Conservation (phyloP, 768 basidiomycete genomes). For the Collybia sordida region DNA sequence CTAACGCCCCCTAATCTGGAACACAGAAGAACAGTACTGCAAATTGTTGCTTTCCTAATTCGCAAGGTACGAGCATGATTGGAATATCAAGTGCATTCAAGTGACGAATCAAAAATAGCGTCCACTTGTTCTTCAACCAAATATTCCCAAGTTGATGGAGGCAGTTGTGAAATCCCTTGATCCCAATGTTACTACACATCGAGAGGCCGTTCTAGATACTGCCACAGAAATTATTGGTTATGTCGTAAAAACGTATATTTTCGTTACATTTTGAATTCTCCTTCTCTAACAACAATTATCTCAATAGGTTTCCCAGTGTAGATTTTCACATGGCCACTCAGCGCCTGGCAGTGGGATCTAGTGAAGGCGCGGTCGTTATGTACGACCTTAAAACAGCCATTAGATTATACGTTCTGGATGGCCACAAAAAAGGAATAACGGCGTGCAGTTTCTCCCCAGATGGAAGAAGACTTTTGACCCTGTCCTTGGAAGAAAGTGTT, state of each 20-base stretch:
- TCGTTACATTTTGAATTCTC: background rate
- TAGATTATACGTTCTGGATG: conserved; percentile 91
- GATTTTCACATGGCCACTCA: conserved; percentile 90
- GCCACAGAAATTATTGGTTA: conserved; percentile 94
- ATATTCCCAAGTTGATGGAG: conserved; percentile 84
- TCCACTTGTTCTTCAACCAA: conserved; percentile 81
- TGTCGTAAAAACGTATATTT: conserved; percentile 82
- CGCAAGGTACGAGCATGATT: conserved; percentile 58
- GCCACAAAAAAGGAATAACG: conserved; percentile 77
- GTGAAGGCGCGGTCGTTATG: conserved; percentile 92
- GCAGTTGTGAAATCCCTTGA: conserved; percentile 96
- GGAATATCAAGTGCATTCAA: background rate
- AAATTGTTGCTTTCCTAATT: conserved; percentile 90
- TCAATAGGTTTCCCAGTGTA: conserved; percentile 80
- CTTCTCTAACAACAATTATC: background rate
- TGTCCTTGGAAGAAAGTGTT: conserved; percentile 81
- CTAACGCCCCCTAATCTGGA: conserved; percentile 71
- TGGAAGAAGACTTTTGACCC: conserved; percentile 83
- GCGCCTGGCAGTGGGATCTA: conserved; percentile 89
- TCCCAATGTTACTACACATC: conserved; percentile 74
- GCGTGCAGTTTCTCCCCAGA: conserved; percentile 94
- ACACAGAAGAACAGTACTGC: conserved; percentile 86
- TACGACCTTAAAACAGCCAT: conserved; percentile 97
- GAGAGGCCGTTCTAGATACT: conserved; percentile 85
- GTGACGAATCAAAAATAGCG: conserved; percentile 42